Evolutionary conservation across 768 basidiomycete species (phyloP), one percentile per base, ranked within the genome.

Genomic region (Boletus insuetus): DNA sequence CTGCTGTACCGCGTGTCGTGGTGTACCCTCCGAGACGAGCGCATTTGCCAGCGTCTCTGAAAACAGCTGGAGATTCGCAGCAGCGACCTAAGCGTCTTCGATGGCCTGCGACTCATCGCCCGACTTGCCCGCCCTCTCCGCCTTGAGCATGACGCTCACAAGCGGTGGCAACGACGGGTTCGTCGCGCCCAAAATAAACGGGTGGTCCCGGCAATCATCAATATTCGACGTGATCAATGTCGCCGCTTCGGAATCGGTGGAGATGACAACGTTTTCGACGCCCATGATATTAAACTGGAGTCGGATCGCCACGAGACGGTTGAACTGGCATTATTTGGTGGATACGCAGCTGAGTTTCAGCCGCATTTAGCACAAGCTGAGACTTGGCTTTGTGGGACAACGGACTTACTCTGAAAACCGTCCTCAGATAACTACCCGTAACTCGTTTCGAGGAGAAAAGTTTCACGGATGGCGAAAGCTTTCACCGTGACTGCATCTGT

Each of bases 201-300:
- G 75, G 61, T 99, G 97, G 76, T 99, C 97, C n/a, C 97, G 86
- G n/a, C n/a, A n/a, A 62, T 87, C 84, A 71, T 99, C 97, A 57
- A 99, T 91, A 74, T 98, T 98, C 60, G 91, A 87, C 37, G 94
- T 90, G 76, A 98, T 91, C 66, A 99, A 83, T 2, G 97, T 98
- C 1, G 97, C 96, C 6, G 97, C 96, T 72, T 98, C 96, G 4
- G 95, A 95, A 70, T 98, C 96, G 3, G 97, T 98, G 52, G 94
- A 90, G 68, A 99, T 82, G 65, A 90, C 83, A 61, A 98, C 82
- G 74, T 97, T 98, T 65, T 91, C 89, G 45, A 97, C 94, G 51
- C 96, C 95, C 94, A 98, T 95, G 69, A 99, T 91, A 69, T 98
- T 97, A 69, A 88, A 98, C 75, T 98, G 97, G 42, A 98, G 80